Evolutionary conservation across 139 green algal genomes (phyloP), one percentile per base, ranked within the genome.

Genomic region (Zygnema circumcarinatum): DNA sequence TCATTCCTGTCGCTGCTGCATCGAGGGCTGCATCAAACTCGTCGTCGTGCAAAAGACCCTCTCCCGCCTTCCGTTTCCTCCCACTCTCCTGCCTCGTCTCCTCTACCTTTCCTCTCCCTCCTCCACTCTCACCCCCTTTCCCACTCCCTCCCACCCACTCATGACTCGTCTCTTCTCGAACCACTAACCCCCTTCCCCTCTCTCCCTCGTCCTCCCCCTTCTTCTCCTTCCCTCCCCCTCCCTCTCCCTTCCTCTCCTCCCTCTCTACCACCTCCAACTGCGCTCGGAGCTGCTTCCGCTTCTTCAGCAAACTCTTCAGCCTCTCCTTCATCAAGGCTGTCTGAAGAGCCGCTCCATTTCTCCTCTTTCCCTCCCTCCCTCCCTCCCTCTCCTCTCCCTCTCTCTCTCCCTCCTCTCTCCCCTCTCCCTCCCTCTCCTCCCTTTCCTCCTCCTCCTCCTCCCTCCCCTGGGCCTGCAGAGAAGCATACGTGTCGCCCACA

Each of bases 21-120:
- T 84, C 78, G 33, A 84, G 78, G 33, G 78, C 78, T 11, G 40
- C 31, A 36, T 84, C 78, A 36, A 84, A 79, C 36, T 84, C 33
- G 47, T 84, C n/a, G n/a, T n/a, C n/a, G n/a, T n/a, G n/a, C n/a
- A n/a, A n/a, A n/a, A n/a, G n/a, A n/a, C n/a, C n/a, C n/a, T n/a
- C 78, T 40, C 35, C 74, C 31, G 35, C 74, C 35, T 81, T 40
- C 74, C 53, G 35, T 40, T 62, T 38, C 74, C 32, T 84, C 41
- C 31, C 25, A 1, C 22, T 35, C 33, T n/a, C 33, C 76, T 32
- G 52, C n/a, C 41, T 84, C 76, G 2, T 53, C 38, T 76, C n/a
- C n/a, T n/a, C n/a, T n/a, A n/a, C n/a, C n/a, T 84, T 53, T 53
- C 22, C 16, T 84, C 39, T 29, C 16, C 76, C 33, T 53, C 3